Evolutionary conservation across 2,329 filamentous ascomycete species (phyloP).

Genomic region (Remersonia thermophila): DNA sequence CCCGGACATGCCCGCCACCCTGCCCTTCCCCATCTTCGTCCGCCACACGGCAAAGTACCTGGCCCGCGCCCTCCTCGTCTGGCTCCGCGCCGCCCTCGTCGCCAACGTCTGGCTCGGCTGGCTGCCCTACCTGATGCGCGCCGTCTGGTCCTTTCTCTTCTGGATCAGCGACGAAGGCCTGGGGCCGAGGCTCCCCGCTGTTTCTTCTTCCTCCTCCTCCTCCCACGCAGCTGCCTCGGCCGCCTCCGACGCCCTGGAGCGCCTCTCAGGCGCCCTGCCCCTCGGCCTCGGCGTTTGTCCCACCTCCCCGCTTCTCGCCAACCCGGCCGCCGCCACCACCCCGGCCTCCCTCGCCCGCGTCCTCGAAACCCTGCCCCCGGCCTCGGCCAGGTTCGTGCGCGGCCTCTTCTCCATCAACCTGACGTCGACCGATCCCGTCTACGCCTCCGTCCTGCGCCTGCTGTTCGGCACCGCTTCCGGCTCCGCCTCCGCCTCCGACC

Average conservation of each 20-base stretch:
- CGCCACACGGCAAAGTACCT: slow-evolving; percentile 66
- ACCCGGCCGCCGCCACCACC: slow-evolving; percentile 28
- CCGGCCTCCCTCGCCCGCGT: slow-evolving; percentile 25
- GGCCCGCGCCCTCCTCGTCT: slow-evolving; percentile 58
- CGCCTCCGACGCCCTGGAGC: neutral
- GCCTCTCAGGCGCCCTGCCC: slow-evolving; percentile 13
- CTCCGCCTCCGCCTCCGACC: too few relatives aligned
- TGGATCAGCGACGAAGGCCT: slow-evolving; percentile 78
- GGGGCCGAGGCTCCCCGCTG: slow-evolving; percentile 21
- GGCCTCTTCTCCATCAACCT: slow-evolving; percentile 22
- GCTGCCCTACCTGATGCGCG: slow-evolving; percentile 82
- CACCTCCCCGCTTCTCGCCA: slow-evolving; percentile 27
- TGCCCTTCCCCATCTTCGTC: slow-evolving; percentile 72
- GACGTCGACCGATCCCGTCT: slow-evolving; percentile 22
- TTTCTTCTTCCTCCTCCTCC: too few relatives aligned
- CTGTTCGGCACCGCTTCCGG: slow-evolving; percentile 17
- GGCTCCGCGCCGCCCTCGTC: slow-evolving; percentile 68
- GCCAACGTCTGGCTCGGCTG: slow-evolving; percentile 77
- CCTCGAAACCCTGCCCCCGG: slow-evolving; percentile 25
- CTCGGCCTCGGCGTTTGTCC: slow-evolving; percentile 21
- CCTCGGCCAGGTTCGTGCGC: slow-evolving; percentile 18
- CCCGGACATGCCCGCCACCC: slow-evolving; percentile 75
- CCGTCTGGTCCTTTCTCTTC: slow-evolving; percentile 86
- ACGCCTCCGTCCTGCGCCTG: slow-evolving; percentile 22
- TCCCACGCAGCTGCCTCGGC: neutral